Evolutionary conservation across 2,329 filamentous ascomycete species (phyloP).

Genomic region (Pseudogymnoascus sp.): DNA sequence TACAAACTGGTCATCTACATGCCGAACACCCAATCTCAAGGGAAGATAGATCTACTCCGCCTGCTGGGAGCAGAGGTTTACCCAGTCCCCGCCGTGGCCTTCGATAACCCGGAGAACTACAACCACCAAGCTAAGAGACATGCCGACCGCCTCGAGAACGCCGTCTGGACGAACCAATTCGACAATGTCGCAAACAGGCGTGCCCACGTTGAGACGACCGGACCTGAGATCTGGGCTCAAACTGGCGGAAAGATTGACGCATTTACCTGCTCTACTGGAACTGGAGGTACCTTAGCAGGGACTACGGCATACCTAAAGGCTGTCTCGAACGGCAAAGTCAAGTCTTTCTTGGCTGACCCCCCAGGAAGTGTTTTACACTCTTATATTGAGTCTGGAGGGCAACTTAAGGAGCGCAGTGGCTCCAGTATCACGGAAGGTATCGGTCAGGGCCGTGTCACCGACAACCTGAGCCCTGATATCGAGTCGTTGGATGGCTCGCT

Average conservation of each 20-base stretch:
- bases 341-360: slow-evolving; percentile 86
- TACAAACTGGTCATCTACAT: slow-evolving; percentile 99
- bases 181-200: slow-evolving; percentile 91
- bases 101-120: slow-evolving; percentile 93
- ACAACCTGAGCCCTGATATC: slow-evolving; percentile 82
- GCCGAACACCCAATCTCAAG: slow-evolving; percentile 97
- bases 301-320: slow-evolving; percentile 85
- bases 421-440: slow-evolving; percentile 96
- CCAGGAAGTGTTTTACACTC: slow-evolving; percentile 89
- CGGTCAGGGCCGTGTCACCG: slow-evolving; percentile 91
- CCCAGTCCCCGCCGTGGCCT: slow-evolving; percentile 90
- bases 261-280: slow-evolving; percentile 92
- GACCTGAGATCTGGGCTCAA: slow-evolving; percentile 95
- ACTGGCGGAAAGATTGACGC: slow-evolving; percentile 79
- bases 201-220: slow-evolving; percentile 93
- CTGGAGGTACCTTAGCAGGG: slow-evolving; percentile 83
- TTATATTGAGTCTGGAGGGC: slow-evolving; percentile 79
- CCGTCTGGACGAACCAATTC: slow-evolving; percentile 99
- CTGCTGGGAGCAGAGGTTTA: slow-evolving; percentile 91
- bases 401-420: slow-evolving; percentile 70
- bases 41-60: slow-evolving; percentile 89
- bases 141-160: slow-evolving; percentile 76
- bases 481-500: slow-evolving; percentile 76
- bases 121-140: slow-evolving; percentile 92
- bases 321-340: slow-evolving; percentile 66